A percentile compares a stretch with the other conserved stretches of the same genome.
Evolutionary conservation across 345 rosid species (phyloP).

Genomic region (Toxicodendron radicans): DNA sequence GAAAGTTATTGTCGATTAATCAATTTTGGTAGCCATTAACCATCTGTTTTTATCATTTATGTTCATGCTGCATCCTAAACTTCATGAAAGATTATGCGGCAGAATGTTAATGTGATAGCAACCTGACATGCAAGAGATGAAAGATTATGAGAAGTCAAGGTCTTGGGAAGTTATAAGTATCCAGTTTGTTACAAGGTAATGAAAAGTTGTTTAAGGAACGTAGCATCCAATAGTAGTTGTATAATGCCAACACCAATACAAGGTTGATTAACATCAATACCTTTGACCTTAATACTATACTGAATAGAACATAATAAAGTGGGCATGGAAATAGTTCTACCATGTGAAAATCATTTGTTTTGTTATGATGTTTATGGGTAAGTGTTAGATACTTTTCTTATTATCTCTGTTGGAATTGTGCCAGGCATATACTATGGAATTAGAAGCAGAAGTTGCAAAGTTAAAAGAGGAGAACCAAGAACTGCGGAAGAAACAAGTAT

Average conservation of each 20-base stretch:
- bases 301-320: neutral
- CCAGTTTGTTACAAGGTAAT: slow-evolving; percentile 34
- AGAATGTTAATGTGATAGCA: slow-evolving; percentile 36
- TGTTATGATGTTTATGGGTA: neutral
- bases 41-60: slow-evolving; percentile 32
- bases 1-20: slow-evolving; percentile 20
- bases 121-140: slow-evolving; percentile 38
- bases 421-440: slow-evolving; percentile 92
- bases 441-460: slow-evolving; percentile 92
- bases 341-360: neutral
- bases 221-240: slow-evolving; percentile 19
- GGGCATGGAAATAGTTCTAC: neutral
- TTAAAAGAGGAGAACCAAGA: slow-evolving; percentile 79
- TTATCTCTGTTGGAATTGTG: slow-evolving; percentile 22
- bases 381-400: neutral
- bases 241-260: slow-evolving; percentile 6
- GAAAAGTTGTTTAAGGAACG: slow-evolving; percentile 26
- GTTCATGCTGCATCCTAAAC: slow-evolving; percentile 34
- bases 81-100: slow-evolving; percentile 34
- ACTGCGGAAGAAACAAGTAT: slow-evolving; percentile 76
- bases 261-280: neutral
- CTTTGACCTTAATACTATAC: slow-evolving; percentile 2
- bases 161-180: slow-evolving; percentile 40
- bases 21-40: slow-evolving; percentile 31
- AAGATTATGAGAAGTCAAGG: slow-evolving; percentile 38